Conservation (phyloP, 768 basidiomycete genomes). For the Boletus rubescentipes region DNA sequence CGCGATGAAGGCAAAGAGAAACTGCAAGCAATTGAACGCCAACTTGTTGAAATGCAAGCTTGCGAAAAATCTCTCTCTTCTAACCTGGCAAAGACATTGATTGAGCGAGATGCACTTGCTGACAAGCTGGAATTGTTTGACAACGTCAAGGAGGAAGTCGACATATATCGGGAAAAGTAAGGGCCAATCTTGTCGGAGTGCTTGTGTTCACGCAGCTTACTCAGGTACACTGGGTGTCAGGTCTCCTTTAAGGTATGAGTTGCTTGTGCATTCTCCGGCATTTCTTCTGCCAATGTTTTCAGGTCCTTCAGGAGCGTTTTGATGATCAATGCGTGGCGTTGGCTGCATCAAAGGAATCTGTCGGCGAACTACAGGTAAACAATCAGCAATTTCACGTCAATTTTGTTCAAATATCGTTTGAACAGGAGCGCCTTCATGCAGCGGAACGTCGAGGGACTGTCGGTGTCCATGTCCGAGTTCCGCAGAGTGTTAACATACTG, state of each 20-base stretch:
- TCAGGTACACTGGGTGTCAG: conserved; percentile 22
- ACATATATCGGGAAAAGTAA: conserved; percentile 27
- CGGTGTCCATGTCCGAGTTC: conserved; percentile 4
- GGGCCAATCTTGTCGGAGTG: not conserved
- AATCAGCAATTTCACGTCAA: not conserved
- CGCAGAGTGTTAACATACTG: not conserved
- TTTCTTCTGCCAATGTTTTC: not conserved
- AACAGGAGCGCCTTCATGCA: conserved; percentile 25
- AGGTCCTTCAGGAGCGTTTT: conserved; percentile 58
- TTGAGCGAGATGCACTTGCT: conserved; percentile 19
- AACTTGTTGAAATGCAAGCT: conserved; percentile 17
- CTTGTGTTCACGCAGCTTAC: not conserved
- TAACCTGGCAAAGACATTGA: conserved; percentile 14
- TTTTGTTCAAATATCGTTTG: not conserved
- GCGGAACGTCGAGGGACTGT: conserved; percentile 19
- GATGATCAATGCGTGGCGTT: conserved; percentile 57
- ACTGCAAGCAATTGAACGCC: conserved; percentile 13
- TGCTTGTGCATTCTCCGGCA: not conserved
- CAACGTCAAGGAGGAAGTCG: conserved; percentile 17
- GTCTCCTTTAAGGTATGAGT: conserved; percentile 24
- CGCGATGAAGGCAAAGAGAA: conserved; percentile 21
- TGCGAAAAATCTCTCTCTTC: conserved; percentile 18
- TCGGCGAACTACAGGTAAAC: conserved; percentile 50
- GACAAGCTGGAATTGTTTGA: conserved; percentile 24
- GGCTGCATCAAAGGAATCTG: conserved; percentile 52